Conservation (phyloP, 2,329 filamentous ascomycete genomes). For the Cladosporium phlei region DNA sequence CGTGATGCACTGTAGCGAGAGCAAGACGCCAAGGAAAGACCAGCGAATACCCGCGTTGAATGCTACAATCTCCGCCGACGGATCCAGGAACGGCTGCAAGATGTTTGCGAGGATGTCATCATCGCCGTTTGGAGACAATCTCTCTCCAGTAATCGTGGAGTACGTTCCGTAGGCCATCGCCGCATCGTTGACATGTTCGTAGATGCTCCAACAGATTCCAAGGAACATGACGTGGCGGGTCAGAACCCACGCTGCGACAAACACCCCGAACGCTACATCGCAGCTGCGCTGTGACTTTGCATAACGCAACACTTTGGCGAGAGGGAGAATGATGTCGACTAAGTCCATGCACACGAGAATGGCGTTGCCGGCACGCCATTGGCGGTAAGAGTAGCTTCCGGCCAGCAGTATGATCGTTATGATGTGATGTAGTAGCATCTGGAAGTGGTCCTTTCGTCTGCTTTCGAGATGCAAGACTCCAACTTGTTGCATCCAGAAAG, state of each 20-base stretch:
- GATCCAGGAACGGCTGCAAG: slow-evolving; percentile 66
- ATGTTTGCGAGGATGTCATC: slow-evolving; percentile 52
- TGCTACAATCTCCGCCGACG: slow-evolving; percentile 66
- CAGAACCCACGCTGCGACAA: slow-evolving; percentile 81
- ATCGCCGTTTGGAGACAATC: slow-evolving; percentile 49
- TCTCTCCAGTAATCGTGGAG: slow-evolving; percentile 47
- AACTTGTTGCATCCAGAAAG: slow-evolving; percentile 92
- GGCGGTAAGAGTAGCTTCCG: slow-evolving; percentile 78
- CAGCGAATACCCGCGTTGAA: slow-evolving; percentile 70
- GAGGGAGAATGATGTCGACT: slow-evolving; percentile 77
- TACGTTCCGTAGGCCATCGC: slow-evolving; percentile 69
- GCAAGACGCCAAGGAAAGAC: slow-evolving; percentile 72
- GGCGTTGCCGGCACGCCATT: slow-evolving; percentile 80
- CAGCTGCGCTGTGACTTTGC: slow-evolving; percentile 69
- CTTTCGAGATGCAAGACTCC: slow-evolving; percentile 93
- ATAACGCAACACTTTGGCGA: slow-evolving; percentile 90
- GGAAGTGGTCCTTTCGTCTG: slow-evolving; percentile 85
- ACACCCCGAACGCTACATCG: slow-evolving; percentile 77
- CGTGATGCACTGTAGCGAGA: slow-evolving; percentile 73
- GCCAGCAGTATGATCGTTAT: slow-evolving; percentile 79
- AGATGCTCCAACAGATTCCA: slow-evolving; percentile 76
- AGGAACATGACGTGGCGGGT: slow-evolving; percentile 78
- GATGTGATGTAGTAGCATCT: slow-evolving; percentile 94
- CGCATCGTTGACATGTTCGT: slow-evolving; percentile 54
- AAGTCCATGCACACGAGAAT: slow-evolving; percentile 91